Conservation (phyloP, 2,329 filamentous ascomycete genomes). For the Fusarium tjaetaba region DNA sequence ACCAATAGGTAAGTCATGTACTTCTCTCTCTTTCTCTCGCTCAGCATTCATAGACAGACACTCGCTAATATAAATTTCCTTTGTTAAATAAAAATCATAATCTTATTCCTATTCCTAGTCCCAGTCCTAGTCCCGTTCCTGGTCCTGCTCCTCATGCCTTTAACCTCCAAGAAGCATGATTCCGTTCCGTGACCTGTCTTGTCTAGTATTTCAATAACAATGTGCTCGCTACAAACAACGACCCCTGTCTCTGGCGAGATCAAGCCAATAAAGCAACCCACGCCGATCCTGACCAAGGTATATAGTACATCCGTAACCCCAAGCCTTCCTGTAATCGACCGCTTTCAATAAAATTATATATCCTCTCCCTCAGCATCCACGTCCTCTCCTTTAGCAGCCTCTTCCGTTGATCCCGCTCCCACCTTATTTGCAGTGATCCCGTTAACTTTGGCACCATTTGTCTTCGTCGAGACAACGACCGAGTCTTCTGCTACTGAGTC, state of each 20-base stretch:
- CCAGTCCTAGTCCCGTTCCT: background rate
- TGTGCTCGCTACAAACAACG: constrained; percentile 31
- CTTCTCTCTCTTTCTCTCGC: background rate
- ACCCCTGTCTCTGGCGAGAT: constrained; percentile 10
- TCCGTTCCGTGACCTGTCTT: background rate
- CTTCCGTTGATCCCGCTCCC: constrained; percentile 14
- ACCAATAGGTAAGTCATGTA: background rate
- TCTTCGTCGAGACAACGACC: constrained; percentile 44
- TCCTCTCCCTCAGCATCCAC: constrained; percentile 51
- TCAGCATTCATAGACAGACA: background rate
- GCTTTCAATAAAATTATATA: constrained; percentile 36
- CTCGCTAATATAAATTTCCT: background rate
- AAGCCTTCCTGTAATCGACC: background rate
- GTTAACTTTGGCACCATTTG: constrained; percentile 35
- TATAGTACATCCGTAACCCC: constrained; percentile 34
- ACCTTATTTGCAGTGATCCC: constrained; percentile 15
- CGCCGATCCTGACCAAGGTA: constrained; percentile 30
- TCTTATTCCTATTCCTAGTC: background rate
- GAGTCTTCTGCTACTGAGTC: constrained; percentile 48
- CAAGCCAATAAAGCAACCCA: constrained; percentile 22
- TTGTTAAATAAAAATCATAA: constrained; percentile 6
- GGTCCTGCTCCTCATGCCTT: background rate
- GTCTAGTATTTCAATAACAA: constrained; percentile 28
- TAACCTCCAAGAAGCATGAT: background rate
- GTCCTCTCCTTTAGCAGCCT: constrained; percentile 41